A percentile compares a stretch with the other conserved stretches of the same genome.
Evolutionary conservation across 768 basidiomycete genomes (phyloP).

Genomic region (Neoboletus brunneissimus): DNA sequence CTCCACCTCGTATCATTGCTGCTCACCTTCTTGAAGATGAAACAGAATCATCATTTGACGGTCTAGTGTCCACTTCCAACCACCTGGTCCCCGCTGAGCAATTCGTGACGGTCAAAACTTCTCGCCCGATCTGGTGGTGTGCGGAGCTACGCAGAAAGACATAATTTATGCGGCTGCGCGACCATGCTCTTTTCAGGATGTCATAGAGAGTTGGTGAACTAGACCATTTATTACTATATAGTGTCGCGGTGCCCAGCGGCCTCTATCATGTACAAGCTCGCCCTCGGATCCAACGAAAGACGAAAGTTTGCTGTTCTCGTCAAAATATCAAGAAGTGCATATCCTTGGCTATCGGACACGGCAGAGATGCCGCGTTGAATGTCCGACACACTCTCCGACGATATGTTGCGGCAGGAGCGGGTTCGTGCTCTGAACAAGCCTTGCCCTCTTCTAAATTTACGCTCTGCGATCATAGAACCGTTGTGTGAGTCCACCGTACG

Average conservation of each 20-base stretch:
- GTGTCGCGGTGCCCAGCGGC: background rate
- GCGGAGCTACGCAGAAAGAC: conserved; percentile 51
- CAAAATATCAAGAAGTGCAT: background rate
- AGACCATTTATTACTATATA: too few relatives aligned
- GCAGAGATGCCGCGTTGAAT: background rate
- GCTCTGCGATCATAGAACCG: background rate
- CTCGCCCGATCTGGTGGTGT: conserved; percentile 88
- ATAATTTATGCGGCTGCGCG: background rate
- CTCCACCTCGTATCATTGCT: conserved; percentile 2
- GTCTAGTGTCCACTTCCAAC: conserved; percentile 90
- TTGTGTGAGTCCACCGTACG: background rate
- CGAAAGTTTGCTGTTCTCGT: background rate
- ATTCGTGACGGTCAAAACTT: conserved; percentile 70
- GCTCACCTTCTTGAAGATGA: conserved; percentile 41
- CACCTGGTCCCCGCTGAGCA: conserved; percentile 70
- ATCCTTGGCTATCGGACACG: background rate
- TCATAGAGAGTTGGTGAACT: too few relatives aligned
- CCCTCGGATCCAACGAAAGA: too few relatives aligned
- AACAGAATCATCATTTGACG: conserved; percentile 73
- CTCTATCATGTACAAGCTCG: background rate
- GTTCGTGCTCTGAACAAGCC: too few relatives aligned
- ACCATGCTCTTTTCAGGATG: background rate
- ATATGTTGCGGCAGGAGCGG: too few relatives aligned
- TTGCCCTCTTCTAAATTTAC: background rate
- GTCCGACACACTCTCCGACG: background rate